Conservation (phyloP, 768 basidiomycete species). For the Naganishia onofrii region DNA sequence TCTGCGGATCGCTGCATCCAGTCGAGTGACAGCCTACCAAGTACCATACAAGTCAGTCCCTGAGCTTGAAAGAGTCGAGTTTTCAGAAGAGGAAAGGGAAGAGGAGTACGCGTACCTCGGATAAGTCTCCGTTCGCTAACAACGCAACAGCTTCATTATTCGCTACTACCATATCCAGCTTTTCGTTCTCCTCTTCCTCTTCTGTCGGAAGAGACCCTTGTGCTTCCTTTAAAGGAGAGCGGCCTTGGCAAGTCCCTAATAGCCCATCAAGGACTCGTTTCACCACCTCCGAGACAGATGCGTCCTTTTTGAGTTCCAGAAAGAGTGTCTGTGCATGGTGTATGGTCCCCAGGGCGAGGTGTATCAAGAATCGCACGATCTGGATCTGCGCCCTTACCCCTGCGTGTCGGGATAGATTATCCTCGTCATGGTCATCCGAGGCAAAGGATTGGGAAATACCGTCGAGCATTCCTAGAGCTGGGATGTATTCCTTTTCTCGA, state of each 20-base stretch:
- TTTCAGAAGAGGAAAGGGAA: not conserved
- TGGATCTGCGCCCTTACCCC: too few species aligned
- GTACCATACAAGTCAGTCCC: not conserved
- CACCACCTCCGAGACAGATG: not conserved
- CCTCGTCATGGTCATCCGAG: not conserved
- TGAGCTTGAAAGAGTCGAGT: not conserved
- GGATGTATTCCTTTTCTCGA: conserved; percentile 3
- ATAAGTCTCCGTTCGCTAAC: conserved; percentile 11
- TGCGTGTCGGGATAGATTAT: too few species aligned
- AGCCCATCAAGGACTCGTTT: not conserved
- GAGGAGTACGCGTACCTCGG: not conserved
- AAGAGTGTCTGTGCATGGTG: conserved; percentile 4
- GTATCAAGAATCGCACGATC: conserved; percentile 4
- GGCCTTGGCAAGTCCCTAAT: conserved; percentile 6
- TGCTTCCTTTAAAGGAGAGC: too few species aligned
- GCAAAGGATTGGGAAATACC: not conserved
- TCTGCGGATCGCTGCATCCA: not conserved
- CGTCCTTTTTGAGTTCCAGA: not conserved
- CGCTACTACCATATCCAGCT: conserved; percentile 15
- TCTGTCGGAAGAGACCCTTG: too few species aligned
- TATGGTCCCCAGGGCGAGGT: conserved; percentile 1
- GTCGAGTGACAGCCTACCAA: not conserved
- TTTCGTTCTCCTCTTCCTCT: not conserved
- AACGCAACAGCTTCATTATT: conserved; percentile 28
- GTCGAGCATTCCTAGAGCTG: conserved; percentile 1